Evolutionary conservation across 768 basidiomycete genomes (phyloP), one percentile per base, ranked within the genome.

Genomic region (Agrocybe chaxingu): DNA sequence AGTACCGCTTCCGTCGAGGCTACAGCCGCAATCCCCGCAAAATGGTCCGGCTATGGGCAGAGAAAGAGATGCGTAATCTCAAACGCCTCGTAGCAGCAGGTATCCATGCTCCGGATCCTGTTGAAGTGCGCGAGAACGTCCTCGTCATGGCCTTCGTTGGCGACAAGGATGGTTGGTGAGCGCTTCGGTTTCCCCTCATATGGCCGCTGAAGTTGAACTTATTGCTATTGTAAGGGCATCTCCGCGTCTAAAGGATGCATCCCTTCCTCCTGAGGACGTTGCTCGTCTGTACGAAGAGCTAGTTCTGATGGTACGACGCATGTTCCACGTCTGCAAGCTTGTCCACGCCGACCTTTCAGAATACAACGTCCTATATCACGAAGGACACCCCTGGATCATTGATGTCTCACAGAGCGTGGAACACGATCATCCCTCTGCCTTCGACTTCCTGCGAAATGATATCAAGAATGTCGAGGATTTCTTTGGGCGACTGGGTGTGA

Each of bases 361-460:
- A 66, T 99, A 99, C 79, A 99, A 99, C 65, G 85, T 99, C 59
- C 79, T 99, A 62, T 96, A 84, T 61, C 89, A 92, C 68, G 72
- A 82, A 42, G 76, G 70, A 1, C 91, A 92, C 61, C 77, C 97
- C 12, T 93, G 82, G 68, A 87, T 98, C 59, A 98, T 99, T 70
- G 97, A 99, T 66, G 97, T 99, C 51, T 97, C 95, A 1, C 97
- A 99, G 65, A 95, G 92, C 55, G 95, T 99, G 33, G 97, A 99
- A 61, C 95, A 98, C 63, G 96, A 98, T 67, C 97, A 99, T 60
- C 97, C 96, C 0, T 77, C 87, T 29, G 92, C 97, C 0, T 98
- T 94, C 64, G 96, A 99, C 67, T 99, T 99, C 70, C 77, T 99
- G 34, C 85, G 95, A 24, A 84, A 78, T 40, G 97, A 99, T 67